phyloP scores from a whole-genome alignment of 75 land plant species.

The Azolla pinnata region DNA sequence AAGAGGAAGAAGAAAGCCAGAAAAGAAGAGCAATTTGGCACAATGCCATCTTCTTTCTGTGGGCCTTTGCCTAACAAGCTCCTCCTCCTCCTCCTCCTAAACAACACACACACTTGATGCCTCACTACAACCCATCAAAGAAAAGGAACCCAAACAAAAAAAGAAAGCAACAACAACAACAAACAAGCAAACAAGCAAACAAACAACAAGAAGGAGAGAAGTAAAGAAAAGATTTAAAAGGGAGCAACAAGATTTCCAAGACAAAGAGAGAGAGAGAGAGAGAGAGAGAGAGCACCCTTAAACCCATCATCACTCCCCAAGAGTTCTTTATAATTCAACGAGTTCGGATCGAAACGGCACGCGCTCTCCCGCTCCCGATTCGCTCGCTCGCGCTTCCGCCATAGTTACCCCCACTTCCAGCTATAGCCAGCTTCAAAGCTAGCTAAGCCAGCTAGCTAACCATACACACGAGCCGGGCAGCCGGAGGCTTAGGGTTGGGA shows the following conservation, averaged over 20 bases:
- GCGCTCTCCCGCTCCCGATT: too few species aligned
- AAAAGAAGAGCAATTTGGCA: too few species aligned
- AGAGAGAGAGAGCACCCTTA: not conserved
- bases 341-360: too few species aligned
- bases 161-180: not conserved
- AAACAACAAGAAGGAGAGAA: too few species aligned
- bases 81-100: not conserved
- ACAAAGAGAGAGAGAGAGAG: not conserved
- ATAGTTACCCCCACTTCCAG: not conserved
- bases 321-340: too few species aligned
- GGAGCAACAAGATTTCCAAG: too few species aligned
- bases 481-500: too few species aligned
- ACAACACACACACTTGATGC: not conserved
- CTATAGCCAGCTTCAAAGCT: not conserved
- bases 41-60: slow-evolving; percentile 7
- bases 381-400: too few species aligned
- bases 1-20: too few species aligned
- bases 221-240: too few species aligned
- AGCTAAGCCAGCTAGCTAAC: not conserved
- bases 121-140: not conserved
- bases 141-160: not conserved
- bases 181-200: not conserved
- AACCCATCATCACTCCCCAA: too few species aligned
- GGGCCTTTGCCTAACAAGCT: too few species aligned
- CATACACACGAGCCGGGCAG: not conserved